phyloP scores from a whole-genome alignment of 2,329 filamentous ascomycete species.

The Berkeleyomyces basicola region DNA sequence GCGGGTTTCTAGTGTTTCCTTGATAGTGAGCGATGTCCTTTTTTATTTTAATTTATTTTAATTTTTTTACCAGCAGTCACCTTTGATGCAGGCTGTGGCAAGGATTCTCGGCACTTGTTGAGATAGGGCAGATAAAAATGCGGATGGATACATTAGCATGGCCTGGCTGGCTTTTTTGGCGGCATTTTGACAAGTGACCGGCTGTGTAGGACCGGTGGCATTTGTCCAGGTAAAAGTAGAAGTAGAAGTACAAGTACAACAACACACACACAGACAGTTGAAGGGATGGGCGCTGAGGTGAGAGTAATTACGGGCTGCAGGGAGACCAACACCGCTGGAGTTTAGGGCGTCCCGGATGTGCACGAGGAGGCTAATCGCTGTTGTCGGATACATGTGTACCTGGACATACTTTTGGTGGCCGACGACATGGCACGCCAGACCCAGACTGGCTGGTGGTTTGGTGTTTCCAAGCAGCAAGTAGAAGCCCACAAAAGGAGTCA shows the following conservation, averaged over 20 bases:
- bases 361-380: no score
- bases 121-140: neutral
- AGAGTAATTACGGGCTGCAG: neutral
- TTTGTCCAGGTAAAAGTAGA: neutral
- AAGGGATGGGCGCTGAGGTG: neutral
- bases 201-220: neutral
- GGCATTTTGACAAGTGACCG: neutral
- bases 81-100: neutral
- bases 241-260: neutral
- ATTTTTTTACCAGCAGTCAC: neutral
- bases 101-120: neutral
- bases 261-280: no score
- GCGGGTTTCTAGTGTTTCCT: no score
- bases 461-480: no score
- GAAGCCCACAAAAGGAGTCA: neutral
- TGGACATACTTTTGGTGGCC: neutral
- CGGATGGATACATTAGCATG: neutral
- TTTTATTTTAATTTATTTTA: neutral
- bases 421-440: no score
- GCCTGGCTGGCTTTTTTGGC: neutral
- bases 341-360: neutral
- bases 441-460: no score
- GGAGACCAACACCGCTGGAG: neutral
- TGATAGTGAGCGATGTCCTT: neutral
- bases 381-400: no score